phyloP scores from a whole-genome alignment of 2,329 filamentous ascomycete genomes.

The Aspergillus sclerotialis region DNA sequence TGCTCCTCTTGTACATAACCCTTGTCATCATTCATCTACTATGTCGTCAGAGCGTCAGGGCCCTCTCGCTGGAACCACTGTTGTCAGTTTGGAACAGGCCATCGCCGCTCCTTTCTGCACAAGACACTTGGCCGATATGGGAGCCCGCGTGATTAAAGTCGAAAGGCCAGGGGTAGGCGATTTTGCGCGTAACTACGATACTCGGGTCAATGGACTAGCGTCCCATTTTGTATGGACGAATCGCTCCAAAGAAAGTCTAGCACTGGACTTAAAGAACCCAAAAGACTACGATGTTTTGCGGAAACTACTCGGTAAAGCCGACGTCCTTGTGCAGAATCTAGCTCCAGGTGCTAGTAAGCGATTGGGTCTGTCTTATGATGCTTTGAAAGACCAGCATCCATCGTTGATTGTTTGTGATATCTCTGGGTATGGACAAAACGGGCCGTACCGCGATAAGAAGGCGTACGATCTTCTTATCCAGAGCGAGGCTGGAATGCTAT shows the following conservation, averaged over 20 bases:
- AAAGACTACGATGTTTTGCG: constrained; percentile 39
- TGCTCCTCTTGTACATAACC: too few relatives aligned
- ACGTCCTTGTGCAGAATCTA: constrained; percentile 50
- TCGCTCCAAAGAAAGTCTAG: constrained; percentile 48
- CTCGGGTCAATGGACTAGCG: constrained; percentile 42
- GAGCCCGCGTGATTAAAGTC: constrained; percentile 50
- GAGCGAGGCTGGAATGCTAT: constrained; percentile 48
- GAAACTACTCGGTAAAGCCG: constrained; percentile 38
- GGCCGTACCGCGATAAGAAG: constrained; percentile 49
- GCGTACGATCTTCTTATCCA: constrained; percentile 51
- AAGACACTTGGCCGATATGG: constrained; percentile 47
- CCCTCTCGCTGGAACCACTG: constrained; percentile 41
- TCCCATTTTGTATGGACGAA: constrained; percentile 54
- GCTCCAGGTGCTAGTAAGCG: constrained; percentile 44
- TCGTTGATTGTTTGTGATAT: constrained; percentile 49
- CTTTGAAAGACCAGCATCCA: constrained; percentile 36
- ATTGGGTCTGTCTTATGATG: constrained; percentile 43
- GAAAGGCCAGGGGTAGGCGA: constrained; percentile 47
- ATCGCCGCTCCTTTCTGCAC: constrained; percentile 51
- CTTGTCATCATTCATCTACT: too few relatives aligned
- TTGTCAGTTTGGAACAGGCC: constrained; percentile 49
- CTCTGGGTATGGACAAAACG: constrained; percentile 46
- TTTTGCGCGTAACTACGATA: constrained; percentile 48
- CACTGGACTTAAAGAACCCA: constrained; percentile 43
- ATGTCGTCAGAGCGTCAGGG: too few relatives aligned